These are phyloP conservation scores for Phytophthora foliorum DNA, from an alignment of 352 stramenopile species.

Conservation along the genomic window DNA sequence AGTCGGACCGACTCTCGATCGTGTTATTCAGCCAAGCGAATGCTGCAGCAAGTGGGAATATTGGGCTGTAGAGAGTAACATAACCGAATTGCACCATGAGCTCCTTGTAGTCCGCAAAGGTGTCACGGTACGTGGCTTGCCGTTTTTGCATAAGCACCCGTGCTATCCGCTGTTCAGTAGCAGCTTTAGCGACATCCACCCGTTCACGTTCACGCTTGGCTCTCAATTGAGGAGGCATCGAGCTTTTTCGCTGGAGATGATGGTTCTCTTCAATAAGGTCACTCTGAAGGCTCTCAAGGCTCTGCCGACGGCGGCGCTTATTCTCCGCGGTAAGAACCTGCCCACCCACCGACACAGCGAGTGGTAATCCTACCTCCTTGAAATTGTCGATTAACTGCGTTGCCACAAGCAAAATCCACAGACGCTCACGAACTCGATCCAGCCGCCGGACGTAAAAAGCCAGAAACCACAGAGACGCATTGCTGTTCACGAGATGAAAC, in stretches of 20 bases:
- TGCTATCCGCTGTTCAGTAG: conserved; percentile 49
- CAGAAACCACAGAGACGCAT: conserved; percentile 75
- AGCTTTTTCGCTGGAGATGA: conserved; percentile 12
- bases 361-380: conserved; percentile 72
- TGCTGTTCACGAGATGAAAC: conserved; percentile 84
- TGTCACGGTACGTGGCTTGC: conserved; percentile 70
- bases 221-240: conserved; percentile 14
- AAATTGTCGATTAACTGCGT: conserved; percentile 77
- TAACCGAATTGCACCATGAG: conserved; percentile 94
- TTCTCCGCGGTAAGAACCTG: conserved; percentile 56
- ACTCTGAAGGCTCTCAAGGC: conserved; percentile 26
- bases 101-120: conserved; percentile 81
- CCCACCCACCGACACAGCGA: conserved; percentile 53
- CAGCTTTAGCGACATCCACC: conserved; percentile 36
- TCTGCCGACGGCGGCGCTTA: conserved; percentile 44
- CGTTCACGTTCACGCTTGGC: conserved; percentile 17
- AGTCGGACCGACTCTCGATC: conserved; percentile 92
- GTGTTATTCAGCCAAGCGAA: conserved; percentile 94
- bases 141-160: conserved; percentile 71
- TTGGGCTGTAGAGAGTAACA: conserved; percentile 92
- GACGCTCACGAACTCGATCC: conserved; percentile 63
- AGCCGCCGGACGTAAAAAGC: conserved; percentile 70
- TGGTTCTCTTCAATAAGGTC: conserved; percentile 12
- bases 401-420: conserved; percentile 77
- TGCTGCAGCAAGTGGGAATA: conserved; percentile 92